Percentiles rank a stretch among this genome's conserved stretches.
phyloP scores from a whole-genome alignment of 139 green algal genomes.

The Asterochloris erici region DNA sequence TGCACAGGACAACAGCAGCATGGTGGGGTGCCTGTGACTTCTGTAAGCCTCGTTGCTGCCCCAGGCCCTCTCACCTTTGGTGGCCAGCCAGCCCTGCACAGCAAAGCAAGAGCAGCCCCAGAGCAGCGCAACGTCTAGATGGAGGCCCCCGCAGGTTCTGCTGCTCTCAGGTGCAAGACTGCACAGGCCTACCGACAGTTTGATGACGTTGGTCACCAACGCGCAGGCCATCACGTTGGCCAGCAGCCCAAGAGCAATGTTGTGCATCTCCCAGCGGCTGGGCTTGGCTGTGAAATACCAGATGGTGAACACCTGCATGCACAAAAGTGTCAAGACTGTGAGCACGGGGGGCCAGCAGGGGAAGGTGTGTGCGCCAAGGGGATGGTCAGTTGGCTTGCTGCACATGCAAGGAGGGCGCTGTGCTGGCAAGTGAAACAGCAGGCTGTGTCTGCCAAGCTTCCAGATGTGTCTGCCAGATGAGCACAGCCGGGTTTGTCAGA shows the following conservation, averaged over 20 bases:
- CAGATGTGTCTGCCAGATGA: no score
- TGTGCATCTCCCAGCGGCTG: constrained; percentile 18
- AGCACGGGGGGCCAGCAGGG: neutral
- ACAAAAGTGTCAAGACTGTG: neutral
- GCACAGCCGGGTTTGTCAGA: no score
- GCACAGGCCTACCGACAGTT: constrained; percentile 25
- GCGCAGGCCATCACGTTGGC: constrained; percentile 29
- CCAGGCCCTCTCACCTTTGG: neutral
- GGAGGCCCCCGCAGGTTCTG: neutral
- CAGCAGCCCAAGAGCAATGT: constrained; percentile 6
- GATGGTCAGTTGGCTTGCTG: no score
- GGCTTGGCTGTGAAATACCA: neutral
- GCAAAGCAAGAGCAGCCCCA: neutral
- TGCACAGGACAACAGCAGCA: neutral
- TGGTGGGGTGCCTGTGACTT: neutral
- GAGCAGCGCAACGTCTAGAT: neutral
- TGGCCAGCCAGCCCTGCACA: neutral
- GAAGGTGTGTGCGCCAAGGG: no score
- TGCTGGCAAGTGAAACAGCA: no score
- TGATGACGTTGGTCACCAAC: constrained; percentile 46
- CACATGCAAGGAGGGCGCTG: no score
- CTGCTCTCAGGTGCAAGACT: no score
- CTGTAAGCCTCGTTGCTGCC: neutral
- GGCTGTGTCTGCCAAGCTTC: no score
- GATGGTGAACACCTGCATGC: constrained; percentile 17